Base-by-base conservation (phyloP, 1,284 basidiomycete genomes). In the Marasmius oreades region DNA sequence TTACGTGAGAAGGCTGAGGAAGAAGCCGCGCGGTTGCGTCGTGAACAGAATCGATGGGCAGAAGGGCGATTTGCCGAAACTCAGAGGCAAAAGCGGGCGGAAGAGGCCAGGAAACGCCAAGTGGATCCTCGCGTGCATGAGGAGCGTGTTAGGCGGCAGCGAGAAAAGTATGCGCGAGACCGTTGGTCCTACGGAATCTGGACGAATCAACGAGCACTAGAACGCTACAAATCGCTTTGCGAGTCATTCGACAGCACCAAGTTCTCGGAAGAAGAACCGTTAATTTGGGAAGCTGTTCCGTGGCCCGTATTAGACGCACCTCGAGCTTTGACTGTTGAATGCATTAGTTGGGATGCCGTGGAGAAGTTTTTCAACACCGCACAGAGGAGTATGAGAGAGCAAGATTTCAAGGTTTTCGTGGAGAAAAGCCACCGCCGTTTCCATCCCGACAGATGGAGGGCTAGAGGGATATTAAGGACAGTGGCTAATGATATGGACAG, bases 381-480 rank as follows among this genome's bases (percentile, higher is more conserved):
- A 28, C 74, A 73, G 61, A 56, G 62, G 14, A 76, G 78, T 51
- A 77, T 88, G 76, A 75, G 79, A 20, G 55, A 67, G 24, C 78
- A 84, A 64, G 85, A 88, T 51, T 90, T 80, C 69, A 81, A 77
- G 63, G 67, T 65, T 1, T 77, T 90, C 53, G 76, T 91, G 6
- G 82, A 86, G 70, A 83, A 82, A 66, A 86, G 84, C 60, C 83
- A 88, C 60, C 78, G 81, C 50, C 75, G 88, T 34, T 86, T 87
- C 64, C 85, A 87, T 63, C 84, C 85, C 0, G 86, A 88, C 65
- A 70, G 83, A 52, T 88, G 85, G 85, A 70, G 78, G 46, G 79
- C 80, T 48, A 71, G 84, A 46, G 75, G 78, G 8, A 67, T 86
- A 11, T 68, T 85, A 57, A 74, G 73, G 59, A 78, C 78, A 53